Evolutionary conservation across 306 rosid species (phyloP), one percentile per base, ranked within the genome.

Genomic region (Oxytropis ochrocephala): DNA sequence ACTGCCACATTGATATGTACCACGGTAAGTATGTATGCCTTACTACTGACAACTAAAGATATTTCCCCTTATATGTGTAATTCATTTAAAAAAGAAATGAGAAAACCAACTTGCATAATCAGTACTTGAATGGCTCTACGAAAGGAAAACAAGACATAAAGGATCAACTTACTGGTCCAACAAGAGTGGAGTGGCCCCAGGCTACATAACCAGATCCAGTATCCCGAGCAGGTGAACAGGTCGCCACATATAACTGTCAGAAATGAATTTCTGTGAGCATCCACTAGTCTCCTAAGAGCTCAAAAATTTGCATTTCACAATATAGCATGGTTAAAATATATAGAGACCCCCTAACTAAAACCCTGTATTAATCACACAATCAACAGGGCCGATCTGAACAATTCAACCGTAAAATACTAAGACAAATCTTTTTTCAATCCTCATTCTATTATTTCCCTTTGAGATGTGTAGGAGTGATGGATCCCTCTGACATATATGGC

Each of bases 161-260:
- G 18, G 43, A 74, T 71, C 47, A 18, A 85, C 99, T 84, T 77
- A 95, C 99, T 14, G 99, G 97, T 65, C 99, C 99, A 51, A 91
- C 91, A 42, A 95, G 97, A 52, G 95, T 87, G 64, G 99, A 95
- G 88, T 95, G 99, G 12, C 99, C 99, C 96, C 97, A 95, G 59
- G 97, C 95, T 61, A 95, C 92, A 73, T 95, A 95, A 80, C 96
- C 78, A 72, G 95, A 85, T 61, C 80, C 87, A 73, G 83, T 73
- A 63, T 91, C 96, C 72, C 99, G 95, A 67, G 99, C 99, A 70
- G 96, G 95, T 46, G 99, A 89, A 75, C 99, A 95, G 24, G 99
- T 95, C 58, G 99, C 99, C 54, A 95, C 93, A 69, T 85, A 95
- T 73, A 95, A 62, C 97, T 95, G 86, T 67, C 38, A 67, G 32